Evolutionary conservation across 1,284 basidiomycete genomes (phyloP), one percentile per base, ranked within the genome.

Genomic region (Cutaneotrichosporon sp.): DNA sequence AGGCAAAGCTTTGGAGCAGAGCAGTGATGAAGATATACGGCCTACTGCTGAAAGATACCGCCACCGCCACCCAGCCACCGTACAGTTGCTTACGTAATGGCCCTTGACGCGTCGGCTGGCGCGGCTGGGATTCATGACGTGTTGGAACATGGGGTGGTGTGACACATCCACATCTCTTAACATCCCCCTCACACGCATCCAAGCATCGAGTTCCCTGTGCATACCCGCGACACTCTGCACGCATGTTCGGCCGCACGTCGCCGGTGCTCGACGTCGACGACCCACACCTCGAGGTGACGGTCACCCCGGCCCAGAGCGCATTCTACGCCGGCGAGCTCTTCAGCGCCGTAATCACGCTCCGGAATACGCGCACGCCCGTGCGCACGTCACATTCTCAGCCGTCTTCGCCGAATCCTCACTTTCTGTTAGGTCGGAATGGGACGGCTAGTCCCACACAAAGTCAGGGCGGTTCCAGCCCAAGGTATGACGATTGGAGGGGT

Each of bases 301-400:
- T 85, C 57, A 87, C 79, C 0, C 94, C 94, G 4, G 84, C 89
- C 0, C 89, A 93, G 68, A 90, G 91, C 0, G 91, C 91, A 0
- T 97, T 90, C 81, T 97, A 95, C 78, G 92, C 94, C 1, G 94
- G 94, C 65, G 94, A 97, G 78, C 83, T 86, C 0, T 91, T 96
- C 79, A 84, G 87, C 7, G 91, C 91, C 18, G 89, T 86, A 5
- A 88, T 97, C 73, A 89, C 90, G 0, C 92, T 97, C 80, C 89
- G 89, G 53, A 97, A 96, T 77, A 90, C 88, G 7, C 86, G 86
- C 34, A 11, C 63, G 8, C 63, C 62, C 5, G 40, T 53, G 7
- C 52, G 42, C 42, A 26, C 52, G 9, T n/a, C 31, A 5, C 31
- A 21, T 11, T 21, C 9, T 13, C 52, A 55, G 52, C 40, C 40